Conservation (phyloP, 2,329 filamentous ascomycete genomes). For the Colletotrichum sublineola region DNA sequence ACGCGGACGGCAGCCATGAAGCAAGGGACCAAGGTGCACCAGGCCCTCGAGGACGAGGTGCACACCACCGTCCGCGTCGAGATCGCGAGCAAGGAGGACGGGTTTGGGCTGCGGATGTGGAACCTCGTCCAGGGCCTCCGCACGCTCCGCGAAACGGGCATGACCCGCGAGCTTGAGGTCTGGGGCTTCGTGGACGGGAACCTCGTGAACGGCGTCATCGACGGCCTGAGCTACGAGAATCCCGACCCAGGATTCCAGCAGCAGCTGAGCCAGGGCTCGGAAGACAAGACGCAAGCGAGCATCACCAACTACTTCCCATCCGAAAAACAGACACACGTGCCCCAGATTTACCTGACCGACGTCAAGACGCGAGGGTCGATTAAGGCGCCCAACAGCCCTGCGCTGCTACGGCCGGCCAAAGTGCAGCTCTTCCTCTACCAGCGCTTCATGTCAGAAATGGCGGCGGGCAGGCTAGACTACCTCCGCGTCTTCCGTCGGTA, state of each 20-base stretch:
- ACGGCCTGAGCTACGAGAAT: conserved; percentile 83
- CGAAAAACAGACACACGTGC: conserved; percentile 41
- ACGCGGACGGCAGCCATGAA: conserved; percentile 86
- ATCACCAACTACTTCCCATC: conserved; percentile 58
- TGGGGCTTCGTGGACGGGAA: conserved; percentile 89
- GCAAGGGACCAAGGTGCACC: conserved; percentile 82
- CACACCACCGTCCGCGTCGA: conserved; percentile 82
- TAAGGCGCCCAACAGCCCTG: conserved; percentile 74
- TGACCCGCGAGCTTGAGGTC: conserved; percentile 82
- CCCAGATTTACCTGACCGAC: conserved; percentile 81
- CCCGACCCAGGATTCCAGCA: conserved; percentile 80
- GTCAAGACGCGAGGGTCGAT: conserved; percentile 83
- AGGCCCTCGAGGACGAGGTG: conserved; percentile 86
- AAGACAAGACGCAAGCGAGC: conserved; percentile 52
- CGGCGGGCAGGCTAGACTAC: conserved; percentile 78
- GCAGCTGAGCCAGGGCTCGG: conserved; percentile 59
- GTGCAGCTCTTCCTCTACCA: conserved; percentile 94
- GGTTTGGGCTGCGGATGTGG: conserved; percentile 86
- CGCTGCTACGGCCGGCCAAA: conserved; percentile 80
- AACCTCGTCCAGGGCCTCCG: conserved; percentile 90
- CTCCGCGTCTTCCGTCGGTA: conserved; percentile 79
- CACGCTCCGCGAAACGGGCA: conserved; percentile 76
- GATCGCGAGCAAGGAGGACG: conserved; percentile 81
- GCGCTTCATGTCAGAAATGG: conserved; percentile 82
- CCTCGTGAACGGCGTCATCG: conserved; percentile 90